These are phyloP conservation scores for Trichosporon asahii DNA, from an alignment of 1,284 basidiomycete species.

Conservation along the genomic window DNA sequence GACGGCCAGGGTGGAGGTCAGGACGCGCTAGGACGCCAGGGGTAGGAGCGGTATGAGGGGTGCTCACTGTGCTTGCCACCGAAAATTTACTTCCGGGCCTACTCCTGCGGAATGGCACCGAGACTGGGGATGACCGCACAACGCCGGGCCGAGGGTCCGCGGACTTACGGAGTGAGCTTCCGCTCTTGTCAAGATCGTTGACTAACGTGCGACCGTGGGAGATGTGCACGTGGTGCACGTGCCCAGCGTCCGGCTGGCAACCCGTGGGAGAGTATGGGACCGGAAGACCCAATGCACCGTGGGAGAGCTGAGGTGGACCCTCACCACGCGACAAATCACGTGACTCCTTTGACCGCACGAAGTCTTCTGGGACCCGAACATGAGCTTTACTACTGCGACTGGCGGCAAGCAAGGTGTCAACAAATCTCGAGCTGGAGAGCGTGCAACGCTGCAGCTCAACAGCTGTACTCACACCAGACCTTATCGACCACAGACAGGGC, in stretches of 20 bases:
- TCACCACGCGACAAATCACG: background rate
- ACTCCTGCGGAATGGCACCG: background rate
- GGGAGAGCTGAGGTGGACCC: background rate
- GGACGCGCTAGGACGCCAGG: background rate
- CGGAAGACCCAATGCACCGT: background rate
- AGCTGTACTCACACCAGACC: background rate
- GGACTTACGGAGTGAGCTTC: background rate
- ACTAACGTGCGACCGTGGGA: background rate
- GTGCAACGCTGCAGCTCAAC: background rate
- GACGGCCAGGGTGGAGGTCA: background rate
- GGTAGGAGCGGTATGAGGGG: background rate
- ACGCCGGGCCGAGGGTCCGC: background rate
- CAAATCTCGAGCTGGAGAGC: background rate
- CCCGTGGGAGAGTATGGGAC: background rate
- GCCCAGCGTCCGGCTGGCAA: background rate
- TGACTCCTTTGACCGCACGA: background rate
- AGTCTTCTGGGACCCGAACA: slow-evolving; percentile 6
- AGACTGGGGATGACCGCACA: background rate
- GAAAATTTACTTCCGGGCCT: background rate
- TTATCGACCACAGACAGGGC: no score
- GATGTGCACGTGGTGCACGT: background rate
- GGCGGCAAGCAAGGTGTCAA: background rate
- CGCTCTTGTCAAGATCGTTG: background rate
- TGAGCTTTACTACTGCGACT: background rate
- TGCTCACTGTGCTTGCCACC: background rate